phyloP scores from a whole-genome alignment of 2,329 filamentous ascomycete species.

The Paraphaeosphaeria sporulosa region DNA sequence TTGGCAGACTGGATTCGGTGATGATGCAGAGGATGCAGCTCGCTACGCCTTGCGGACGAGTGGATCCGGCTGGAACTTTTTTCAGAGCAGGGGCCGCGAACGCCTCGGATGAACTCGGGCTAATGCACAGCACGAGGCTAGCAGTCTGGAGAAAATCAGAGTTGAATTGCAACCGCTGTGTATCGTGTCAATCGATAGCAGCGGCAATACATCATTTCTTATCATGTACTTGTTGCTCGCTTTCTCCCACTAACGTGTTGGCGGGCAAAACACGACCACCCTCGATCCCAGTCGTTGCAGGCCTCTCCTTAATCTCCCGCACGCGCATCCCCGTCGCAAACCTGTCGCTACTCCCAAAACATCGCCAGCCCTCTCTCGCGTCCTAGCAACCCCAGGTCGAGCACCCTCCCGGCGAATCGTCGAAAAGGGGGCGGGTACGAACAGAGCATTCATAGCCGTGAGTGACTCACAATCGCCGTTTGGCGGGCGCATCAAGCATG shows the following conservation, averaged over 20 bases:
- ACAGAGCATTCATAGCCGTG: constrained; percentile 15
- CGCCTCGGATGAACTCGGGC: constrained; percentile 16
- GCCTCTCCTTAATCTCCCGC: constrained; percentile 32
- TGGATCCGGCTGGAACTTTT: constrained; percentile 28
- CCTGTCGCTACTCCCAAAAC: constrained; percentile 15
- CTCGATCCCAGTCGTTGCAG: constrained; percentile 10
- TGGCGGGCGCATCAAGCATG: too few relatives aligned
- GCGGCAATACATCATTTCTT: constrained; percentile 3
- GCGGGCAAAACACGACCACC: constrained; percentile 15
- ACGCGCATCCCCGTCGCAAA: constrained; percentile 31
- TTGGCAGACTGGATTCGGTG: constrained; percentile 19
- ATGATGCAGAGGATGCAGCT: constrained; percentile 32
- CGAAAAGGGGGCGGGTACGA: constrained; percentile 24
- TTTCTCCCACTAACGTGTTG: neutral
- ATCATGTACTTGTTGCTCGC: neutral
- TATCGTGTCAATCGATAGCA: constrained; percentile 14
- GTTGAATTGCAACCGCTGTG: neutral
- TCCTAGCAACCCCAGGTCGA: constrained; percentile 14
- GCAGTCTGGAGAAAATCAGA: constrained; percentile 10
- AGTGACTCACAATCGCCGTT: constrained; percentile 21
- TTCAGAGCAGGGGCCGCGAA: constrained; percentile 14
- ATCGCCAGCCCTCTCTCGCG: neutral
- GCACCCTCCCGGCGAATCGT: constrained; percentile 24
- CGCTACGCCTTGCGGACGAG: constrained; percentile 15
- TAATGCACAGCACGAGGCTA: constrained; percentile 3